Percentiles rank a stretch among this genome's conserved stretches.
phyloP scores from a whole-genome alignment of 164 flowering plant genomes.

The Dillenia turbinata region DNA sequence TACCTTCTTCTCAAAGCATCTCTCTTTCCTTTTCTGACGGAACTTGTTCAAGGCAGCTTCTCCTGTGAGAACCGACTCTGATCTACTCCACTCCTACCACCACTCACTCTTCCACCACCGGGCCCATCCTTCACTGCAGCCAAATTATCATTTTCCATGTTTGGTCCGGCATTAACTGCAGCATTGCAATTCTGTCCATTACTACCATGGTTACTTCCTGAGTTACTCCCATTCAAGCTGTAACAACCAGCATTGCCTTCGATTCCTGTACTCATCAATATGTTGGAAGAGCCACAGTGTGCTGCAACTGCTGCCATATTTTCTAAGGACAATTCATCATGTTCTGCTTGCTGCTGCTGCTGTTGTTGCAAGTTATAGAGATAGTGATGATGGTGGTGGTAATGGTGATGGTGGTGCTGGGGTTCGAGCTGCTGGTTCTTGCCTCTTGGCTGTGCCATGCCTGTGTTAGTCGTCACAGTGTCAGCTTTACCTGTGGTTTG shows the following conservation, averaged over 20 bases:
- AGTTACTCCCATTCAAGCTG: constrained; percentile 61
- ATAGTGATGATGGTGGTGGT: constrained; percentile 58
- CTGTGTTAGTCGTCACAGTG: constrained; percentile 18
- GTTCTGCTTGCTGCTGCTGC: constrained; percentile 20
- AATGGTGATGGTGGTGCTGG: constrained; percentile 57
- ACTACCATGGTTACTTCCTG: constrained; percentile 76
- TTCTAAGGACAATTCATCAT: constrained; percentile 37
- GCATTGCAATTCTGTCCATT: constrained; percentile 57
- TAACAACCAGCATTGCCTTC: constrained; percentile 42
- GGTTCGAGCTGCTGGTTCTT: constrained; percentile 39
- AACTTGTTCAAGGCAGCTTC: constrained; percentile 81
- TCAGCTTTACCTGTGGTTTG: constrained; percentile 28
- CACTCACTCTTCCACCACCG: constrained; percentile 29
- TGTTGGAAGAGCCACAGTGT: constrained; percentile 59
- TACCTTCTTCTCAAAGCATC: constrained; percentile 87
- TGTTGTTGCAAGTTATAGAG: constrained; percentile 31
- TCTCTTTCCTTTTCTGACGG: constrained; percentile 76
- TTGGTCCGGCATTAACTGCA: constrained; percentile 33
- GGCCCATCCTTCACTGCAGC: constrained; percentile 34
- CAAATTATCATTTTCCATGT: constrained; percentile 45
- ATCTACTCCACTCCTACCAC: constrained; percentile 36
- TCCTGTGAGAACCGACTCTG: constrained; percentile 53
- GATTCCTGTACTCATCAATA: constrained; percentile 29
- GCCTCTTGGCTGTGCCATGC: constrained; percentile 24
- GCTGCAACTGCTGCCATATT: constrained; percentile 31